Evolutionary conservation across 1,284 basidiomycete species (phyloP).

Genomic region (Heterobasidion occidentale): DNA sequence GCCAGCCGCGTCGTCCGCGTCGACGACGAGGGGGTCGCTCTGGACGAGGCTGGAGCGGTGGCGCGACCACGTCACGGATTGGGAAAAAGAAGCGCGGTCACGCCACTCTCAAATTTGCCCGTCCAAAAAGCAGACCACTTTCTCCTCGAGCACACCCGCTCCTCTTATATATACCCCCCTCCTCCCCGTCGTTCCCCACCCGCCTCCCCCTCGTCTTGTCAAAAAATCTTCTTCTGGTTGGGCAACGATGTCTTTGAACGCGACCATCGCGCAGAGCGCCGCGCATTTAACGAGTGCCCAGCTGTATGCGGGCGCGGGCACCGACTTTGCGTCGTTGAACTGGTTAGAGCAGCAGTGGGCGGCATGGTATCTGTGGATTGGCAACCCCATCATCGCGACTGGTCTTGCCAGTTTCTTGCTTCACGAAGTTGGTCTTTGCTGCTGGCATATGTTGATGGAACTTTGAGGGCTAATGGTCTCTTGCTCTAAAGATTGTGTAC

Average conservation of each 20-base stretch:
- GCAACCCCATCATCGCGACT: constrained; percentile 90
- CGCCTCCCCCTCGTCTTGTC: background rate
- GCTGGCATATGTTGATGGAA: constrained; percentile 5
- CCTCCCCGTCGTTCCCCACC: background rate
- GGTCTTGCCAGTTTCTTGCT: constrained; percentile 91
- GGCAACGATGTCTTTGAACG: constrained; percentile 9
- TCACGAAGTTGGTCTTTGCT: constrained; percentile 68
- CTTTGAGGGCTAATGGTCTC: background rate
- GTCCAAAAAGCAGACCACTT: constrained; percentile 2
- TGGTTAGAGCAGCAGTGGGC: constrained; percentile 80
- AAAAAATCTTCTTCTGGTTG: background rate
- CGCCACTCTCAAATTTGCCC: background rate
- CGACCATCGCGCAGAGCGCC: constrained; percentile 3
- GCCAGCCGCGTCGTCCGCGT: too few species aligned
- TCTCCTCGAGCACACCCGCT: background rate
- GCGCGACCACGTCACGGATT: background rate
- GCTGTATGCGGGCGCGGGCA: constrained; percentile 40
- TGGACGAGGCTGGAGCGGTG: background rate
- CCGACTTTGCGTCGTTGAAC: constrained; percentile 60
- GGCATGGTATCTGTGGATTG: constrained; percentile 79
- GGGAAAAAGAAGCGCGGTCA: background rate
- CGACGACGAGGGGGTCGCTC: background rate
- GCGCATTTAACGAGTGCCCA: constrained; percentile 19
- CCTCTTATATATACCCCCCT: background rate
- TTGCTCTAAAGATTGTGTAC: constrained; percentile 73